Percentiles rank a stretch among this genome's conserved stretches.
Evolutionary conservation across 1,284 basidiomycete species (phyloP).

Genomic region (Earliella scabrosa): DNA sequence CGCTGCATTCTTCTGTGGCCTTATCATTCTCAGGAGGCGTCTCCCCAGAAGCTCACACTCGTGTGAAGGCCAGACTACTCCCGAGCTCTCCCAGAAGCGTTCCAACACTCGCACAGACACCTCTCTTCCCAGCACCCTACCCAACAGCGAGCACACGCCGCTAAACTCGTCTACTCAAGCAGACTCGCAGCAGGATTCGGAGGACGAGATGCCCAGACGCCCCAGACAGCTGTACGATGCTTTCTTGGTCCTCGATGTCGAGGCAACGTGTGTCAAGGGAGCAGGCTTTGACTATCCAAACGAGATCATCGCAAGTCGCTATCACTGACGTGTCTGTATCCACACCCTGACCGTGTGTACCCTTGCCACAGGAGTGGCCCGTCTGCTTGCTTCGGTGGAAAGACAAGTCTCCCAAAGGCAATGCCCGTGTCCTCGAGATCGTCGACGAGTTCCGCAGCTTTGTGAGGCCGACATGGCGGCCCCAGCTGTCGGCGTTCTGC

Average conservation of each 20-base stretch:
- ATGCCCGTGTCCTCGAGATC: conserved; percentile 63
- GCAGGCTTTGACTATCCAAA: conserved; percentile 54
- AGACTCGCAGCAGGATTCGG: neutral
- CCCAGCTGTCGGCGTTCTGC: conserved; percentile 84
- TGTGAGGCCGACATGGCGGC: conserved; percentile 88
- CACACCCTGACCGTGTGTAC: neutral
- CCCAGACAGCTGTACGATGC: conserved; percentile 66
- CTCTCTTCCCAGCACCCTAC: conserved; percentile 6
- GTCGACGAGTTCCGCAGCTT: conserved; percentile 87
- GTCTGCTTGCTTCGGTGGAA: conserved; percentile 88
- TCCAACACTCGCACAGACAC: neutral
- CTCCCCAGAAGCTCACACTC: conserved; percentile 4
- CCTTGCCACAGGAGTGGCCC: conserved; percentile 77
- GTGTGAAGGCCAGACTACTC: conserved; percentile 20
- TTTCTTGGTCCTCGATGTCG: conserved; percentile 85
- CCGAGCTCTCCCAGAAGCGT: conserved; percentile 2
- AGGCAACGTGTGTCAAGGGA: conserved; percentile 83
- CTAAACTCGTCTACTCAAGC: neutral
- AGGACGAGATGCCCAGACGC: conserved; percentile 15
- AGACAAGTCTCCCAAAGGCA: conserved; percentile 56
- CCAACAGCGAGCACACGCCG: neutral
- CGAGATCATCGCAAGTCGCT: conserved; percentile 83
- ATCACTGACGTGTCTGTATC: conserved; percentile 1
- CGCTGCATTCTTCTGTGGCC: conserved; percentile 1
- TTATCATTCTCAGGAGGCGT: conserved; percentile 14